Conservation (phyloP, 371 early-diverging fungal species). For the Syncephalastrum monosporum region DNA sequence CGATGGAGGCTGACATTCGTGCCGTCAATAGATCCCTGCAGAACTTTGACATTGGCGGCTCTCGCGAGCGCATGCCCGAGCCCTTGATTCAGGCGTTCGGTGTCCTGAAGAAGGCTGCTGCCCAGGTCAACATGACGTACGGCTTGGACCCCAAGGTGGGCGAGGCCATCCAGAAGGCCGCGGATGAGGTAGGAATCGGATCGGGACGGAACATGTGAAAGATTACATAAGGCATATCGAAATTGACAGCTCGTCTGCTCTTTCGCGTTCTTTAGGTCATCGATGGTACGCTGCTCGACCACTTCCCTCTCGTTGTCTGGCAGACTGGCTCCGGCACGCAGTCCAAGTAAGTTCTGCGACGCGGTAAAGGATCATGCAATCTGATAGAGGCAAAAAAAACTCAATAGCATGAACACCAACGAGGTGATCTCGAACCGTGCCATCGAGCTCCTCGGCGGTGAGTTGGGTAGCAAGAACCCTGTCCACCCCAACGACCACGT, state of each 20-base stretch:
- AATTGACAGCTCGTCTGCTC: not conserved
- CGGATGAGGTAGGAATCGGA: slow-evolving; percentile 61
- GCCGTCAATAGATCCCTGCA: slow-evolving; percentile 63
- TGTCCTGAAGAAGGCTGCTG: slow-evolving; percentile 91
- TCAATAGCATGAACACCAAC: slow-evolving; percentile 28
- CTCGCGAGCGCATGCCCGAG: slow-evolving; percentile 90
- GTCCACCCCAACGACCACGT: slow-evolving; percentile 98
- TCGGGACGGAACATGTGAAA: not conserved
- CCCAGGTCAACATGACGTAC: slow-evolving; percentile 87
- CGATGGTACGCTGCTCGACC: slow-evolving; percentile 81
- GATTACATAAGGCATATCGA: not conserved
- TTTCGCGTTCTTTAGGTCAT: slow-evolving; percentile 61
- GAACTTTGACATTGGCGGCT: slow-evolving; percentile 96
- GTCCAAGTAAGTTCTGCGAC: slow-evolving; percentile 59
- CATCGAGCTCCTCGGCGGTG: slow-evolving; percentile 90
- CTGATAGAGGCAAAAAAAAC: not conserved
- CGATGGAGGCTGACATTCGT: not conserved
- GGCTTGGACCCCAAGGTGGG: slow-evolving; percentile 77
- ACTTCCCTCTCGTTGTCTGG: slow-evolving; percentile 96
- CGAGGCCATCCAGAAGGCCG: slow-evolving; percentile 84
- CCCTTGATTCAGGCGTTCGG: slow-evolving; percentile 92
- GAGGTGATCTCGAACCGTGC: slow-evolving; percentile 95
- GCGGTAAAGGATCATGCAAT: not conserved
- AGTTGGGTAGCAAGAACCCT: slow-evolving; percentile 85
- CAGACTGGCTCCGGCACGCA: slow-evolving; percentile 99